Evolutionary conservation across 2,329 filamentous ascomycete species (phyloP).

Genomic region (Huntiella moniliformis): DNA sequence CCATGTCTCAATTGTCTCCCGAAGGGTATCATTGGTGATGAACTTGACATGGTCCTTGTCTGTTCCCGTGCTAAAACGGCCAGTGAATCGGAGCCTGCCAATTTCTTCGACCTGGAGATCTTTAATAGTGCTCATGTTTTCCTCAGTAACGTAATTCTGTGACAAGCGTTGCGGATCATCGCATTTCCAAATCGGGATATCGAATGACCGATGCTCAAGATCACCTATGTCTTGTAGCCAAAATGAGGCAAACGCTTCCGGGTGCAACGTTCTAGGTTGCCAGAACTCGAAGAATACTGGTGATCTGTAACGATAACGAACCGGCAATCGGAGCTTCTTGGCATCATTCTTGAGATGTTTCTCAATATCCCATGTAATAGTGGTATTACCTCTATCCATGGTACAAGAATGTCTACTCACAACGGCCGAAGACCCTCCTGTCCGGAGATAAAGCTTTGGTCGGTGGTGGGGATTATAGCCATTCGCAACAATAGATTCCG

Average conservation of each 20-base stretch:
- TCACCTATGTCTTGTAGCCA: slow-evolving; percentile 80
- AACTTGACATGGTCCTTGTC: slow-evolving; percentile 73
- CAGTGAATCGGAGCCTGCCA: slow-evolving; percentile 63
- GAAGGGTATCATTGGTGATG: slow-evolving; percentile 67
- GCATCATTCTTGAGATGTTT: slow-evolving; percentile 21
- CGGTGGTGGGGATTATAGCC: slow-evolving; percentile 45
- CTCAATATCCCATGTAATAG: slow-evolving; percentile 30
- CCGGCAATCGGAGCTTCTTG: slow-evolving; percentile 47
- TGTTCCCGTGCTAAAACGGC: slow-evolving; percentile 73
- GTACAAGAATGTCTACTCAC: slow-evolving; percentile 14
- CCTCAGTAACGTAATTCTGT: slow-evolving; percentile 80
- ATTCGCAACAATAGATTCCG: slow-evolving; percentile 46
- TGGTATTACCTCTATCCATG: slow-evolving; percentile 7
- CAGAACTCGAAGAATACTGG: slow-evolving; percentile 82
- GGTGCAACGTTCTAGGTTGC: slow-evolving; percentile 44
- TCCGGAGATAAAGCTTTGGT: slow-evolving; percentile 61
- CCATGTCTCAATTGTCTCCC: slow-evolving; percentile 90
- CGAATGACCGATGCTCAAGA: slow-evolving; percentile 55
- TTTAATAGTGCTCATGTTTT: slow-evolving; percentile 50
- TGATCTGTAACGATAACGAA: slow-evolving; percentile 77
- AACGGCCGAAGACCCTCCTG: slow-evolving; percentile 61
- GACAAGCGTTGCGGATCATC: slow-evolving; percentile 55
- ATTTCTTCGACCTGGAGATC: slow-evolving; percentile 63
- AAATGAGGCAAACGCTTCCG: slow-evolving; percentile 58
- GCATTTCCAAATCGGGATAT: slow-evolving; percentile 82